Conservation (phyloP, 1,139 yeast species). For the Waltiozyma sp. region DNA sequence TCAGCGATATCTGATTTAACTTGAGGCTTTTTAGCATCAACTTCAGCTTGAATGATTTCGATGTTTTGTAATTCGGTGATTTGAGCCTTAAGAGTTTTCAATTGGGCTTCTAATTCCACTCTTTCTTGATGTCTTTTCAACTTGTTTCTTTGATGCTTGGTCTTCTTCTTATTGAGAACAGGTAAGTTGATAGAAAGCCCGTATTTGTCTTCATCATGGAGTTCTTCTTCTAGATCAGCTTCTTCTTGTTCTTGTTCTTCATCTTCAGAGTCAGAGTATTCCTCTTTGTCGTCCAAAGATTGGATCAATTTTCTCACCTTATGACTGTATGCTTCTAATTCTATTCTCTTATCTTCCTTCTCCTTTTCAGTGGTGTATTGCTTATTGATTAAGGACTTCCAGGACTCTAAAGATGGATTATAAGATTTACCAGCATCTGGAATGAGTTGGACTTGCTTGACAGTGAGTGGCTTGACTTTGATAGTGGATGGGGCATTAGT, state of each 20-base stretch:
- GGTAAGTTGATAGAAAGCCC: conserved; percentile 58
- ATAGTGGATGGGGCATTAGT: conserved; percentile 47
- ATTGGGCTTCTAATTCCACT: conserved; percentile 40
- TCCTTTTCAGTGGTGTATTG: conserved; percentile 60
- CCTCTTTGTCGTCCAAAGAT: conserved; percentile 48
- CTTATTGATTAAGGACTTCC: conserved; percentile 61
- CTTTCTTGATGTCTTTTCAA: conserved; percentile 57
- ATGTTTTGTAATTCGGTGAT: conserved; percentile 48
- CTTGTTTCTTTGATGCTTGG: conserved; percentile 65
- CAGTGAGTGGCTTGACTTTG: conserved; percentile 38
- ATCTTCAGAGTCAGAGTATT: conserved; percentile 32
- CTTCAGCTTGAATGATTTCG: conserved; percentile 36
- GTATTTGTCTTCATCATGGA: conserved; percentile 21
- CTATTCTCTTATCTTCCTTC: conserved; percentile 53
- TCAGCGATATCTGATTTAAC: conserved; percentile 16
- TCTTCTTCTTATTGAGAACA: conserved; percentile 59
- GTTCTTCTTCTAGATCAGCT: conserved; percentile 24
- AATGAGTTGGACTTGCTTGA: conserved; percentile 35
- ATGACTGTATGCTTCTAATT: conserved; percentile 48
- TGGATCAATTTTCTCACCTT: conserved; percentile 56
- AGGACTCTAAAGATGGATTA: conserved; percentile 77
- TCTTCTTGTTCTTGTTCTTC: conserved; percentile 28
- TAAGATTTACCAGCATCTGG: conserved; percentile 89
- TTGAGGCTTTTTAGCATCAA: conserved; percentile 16
- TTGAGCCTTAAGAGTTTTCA: conserved; percentile 46